Evolutionary conservation across 176 grass and related monocot species (phyloP), one percentile per base, ranked within the genome.

Genomic region (Puya raimondii): DNA sequence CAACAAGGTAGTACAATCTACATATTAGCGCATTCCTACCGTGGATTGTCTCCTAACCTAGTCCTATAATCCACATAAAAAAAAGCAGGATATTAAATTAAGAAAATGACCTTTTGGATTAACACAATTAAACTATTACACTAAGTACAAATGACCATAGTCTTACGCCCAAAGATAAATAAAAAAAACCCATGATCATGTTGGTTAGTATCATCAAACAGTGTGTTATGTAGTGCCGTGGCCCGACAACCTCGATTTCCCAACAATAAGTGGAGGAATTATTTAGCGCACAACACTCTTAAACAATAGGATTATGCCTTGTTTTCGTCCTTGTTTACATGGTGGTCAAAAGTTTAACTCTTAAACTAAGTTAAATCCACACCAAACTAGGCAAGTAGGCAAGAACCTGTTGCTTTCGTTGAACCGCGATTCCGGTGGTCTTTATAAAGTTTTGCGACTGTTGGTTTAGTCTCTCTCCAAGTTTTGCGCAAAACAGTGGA

Each of bases 171-270:
- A 7, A 42, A 42, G 33, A 42, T 42, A 42, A 42, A 7, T 42
- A 42, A 6, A 42, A 42, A 42, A 61, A 61, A 56, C 4, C 2
- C 52, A 18, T 18, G 21, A 61, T 10, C 6, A 33, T 17, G 11
- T 42, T 67, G 13, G 65, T 42, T 42, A 23, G 70, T 57, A 15
- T 47, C 52, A 4, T 48, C 67, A 18, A 12, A 26, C 1, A 18
- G 50, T 65, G 29, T 84, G 84, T 86, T 70, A 21, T 84, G 79
- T 86, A 61, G 79, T 66, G 79, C 51, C 42, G 69, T 70, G 65
- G 12, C 27, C 71, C 76, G 65, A 50, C 76, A 79, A 47, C 76
- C 63, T 70, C 66, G 58, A 79, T 66, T 57, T 70, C 50, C 50
- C 23, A 53, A 14, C 53, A 18, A 50, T 16, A n/a, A 47, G 53